Evolutionary conservation across 352 stramenopile species (phyloP), one percentile per base, ranked within the genome.

Genomic region (Phytopythium oedochilum): DNA sequence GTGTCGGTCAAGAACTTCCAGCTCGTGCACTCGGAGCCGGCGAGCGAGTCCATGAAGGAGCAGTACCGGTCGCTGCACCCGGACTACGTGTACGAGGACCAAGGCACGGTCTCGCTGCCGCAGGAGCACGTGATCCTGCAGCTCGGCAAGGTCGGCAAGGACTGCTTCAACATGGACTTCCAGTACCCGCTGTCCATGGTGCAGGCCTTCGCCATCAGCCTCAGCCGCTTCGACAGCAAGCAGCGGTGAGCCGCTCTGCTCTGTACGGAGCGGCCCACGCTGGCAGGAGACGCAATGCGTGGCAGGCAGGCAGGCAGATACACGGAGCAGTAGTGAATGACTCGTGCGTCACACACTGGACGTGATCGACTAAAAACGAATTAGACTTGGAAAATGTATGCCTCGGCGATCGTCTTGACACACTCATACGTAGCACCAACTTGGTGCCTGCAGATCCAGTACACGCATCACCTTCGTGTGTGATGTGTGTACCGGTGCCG

Each of bases 81-180:
- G 12, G 86, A 78, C 47, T 89, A 80, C 51, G 75, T 89, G 26
- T 91, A 88, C 54, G 76, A 91, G 36, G 83, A 96, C 65, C 80
- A 93, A 60, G 83, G 83, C 63, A 96, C 86, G 7, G 79, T 93
- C 25, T 88, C 74, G 15, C 64, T 89, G 2, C 82, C 83, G n/a
- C 83, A 88, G 57, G 80, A 92, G 57, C 74, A 89, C 54, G 75
- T 95, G 36, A 65, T 96, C 17, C 66, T 96, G 35, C 87, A 96
- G 58, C 71, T 95, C 23, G 87, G 86, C 45, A 88, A 89, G 57
- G 88, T 96, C 20, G 87, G 86, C 56, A 94, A 96, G 49, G 81
- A 98, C 68, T 96, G 89, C 68, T 97, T 97, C 76, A 97, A 97
- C 66, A 94, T 98, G 81, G 91, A 97, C 66, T 96, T 96, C 61